A percentile compares a stretch with the other conserved stretches of the same genome.
phyloP scores from a whole-genome alignment of 352 stramenopile genomes.

The Halophytophthora batemanensis region DNA sequence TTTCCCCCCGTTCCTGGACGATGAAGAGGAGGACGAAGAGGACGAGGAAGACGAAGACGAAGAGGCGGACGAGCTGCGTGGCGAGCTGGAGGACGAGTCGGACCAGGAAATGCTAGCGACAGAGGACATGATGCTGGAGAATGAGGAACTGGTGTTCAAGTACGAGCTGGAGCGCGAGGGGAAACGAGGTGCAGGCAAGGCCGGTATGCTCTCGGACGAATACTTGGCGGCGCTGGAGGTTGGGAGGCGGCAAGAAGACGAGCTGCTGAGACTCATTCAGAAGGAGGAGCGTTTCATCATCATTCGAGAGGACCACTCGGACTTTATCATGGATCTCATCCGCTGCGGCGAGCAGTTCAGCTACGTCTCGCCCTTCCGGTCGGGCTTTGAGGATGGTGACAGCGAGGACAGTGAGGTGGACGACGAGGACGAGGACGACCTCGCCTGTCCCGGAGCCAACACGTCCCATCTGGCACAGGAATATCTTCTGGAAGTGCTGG shows the following conservation, averaged over 20 bases:
- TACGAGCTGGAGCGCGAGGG: conserved; percentile 63
- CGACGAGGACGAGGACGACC: conserved; percentile 60
- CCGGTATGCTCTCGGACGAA: conserved; percentile 51
- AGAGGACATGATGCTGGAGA: conserved; percentile 45
- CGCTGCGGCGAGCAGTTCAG: conserved; percentile 76
- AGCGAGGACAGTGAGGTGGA: conserved; percentile 45
- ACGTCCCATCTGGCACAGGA: conserved; percentile 75
- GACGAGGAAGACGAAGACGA: conserved; percentile 61
- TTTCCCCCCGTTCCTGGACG: conserved; percentile 70
- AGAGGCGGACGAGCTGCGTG: conserved; percentile 33
- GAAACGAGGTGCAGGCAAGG: conserved; percentile 20
- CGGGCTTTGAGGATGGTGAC: conserved; percentile 37
- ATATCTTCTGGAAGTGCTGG: conserved; percentile 73
- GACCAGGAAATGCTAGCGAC: conserved; percentile 37
- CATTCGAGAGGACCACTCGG: conserved; percentile 75
- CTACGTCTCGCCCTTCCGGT: conserved; percentile 48
- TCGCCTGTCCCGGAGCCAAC: conserved; percentile 68
- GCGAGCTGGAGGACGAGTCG: conserved; percentile 35
- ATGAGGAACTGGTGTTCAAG: conserved; percentile 70
- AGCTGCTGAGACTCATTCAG: conserved; percentile 69
- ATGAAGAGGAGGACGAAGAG: conserved; percentile 62
- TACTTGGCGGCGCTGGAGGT: conserved; percentile 64
- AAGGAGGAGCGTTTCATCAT: conserved; percentile 84
- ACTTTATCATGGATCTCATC: conserved; percentile 82
- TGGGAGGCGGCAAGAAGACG: conserved; percentile 61